A percentile compares a stretch with the other conserved stretches of the same genome.
These are phyloP conservation scores for Cynara cardunculus DNA, from an alignment of 129 eudicot genomes.

Conservation along the genomic window DNA sequence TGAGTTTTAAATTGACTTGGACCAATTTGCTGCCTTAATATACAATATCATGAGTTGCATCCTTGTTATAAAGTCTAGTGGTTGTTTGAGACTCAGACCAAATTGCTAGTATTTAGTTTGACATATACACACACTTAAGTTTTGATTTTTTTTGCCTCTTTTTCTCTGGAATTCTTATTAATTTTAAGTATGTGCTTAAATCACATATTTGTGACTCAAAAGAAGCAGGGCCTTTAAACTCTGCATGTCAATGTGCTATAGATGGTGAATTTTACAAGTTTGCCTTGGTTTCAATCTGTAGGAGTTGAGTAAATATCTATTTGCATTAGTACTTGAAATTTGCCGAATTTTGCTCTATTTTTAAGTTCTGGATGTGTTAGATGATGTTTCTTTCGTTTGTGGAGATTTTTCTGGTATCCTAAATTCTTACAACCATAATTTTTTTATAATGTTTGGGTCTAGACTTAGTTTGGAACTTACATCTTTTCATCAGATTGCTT, in stretches of 20 bases:
- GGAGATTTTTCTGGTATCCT: background rate
- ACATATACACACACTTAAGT: too few species aligned
- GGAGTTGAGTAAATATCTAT: background rate
- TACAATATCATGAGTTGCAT: background rate
- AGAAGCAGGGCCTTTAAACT: background rate
- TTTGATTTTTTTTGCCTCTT: background rate
- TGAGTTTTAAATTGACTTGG: background rate
- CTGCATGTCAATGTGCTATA: background rate
- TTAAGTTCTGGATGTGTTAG: background rate
- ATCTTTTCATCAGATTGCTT: constrained; percentile 42
- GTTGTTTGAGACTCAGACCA: background rate
- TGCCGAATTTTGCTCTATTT: background rate
- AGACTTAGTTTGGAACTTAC: background rate
- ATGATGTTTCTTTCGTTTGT: background rate
- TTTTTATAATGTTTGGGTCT: background rate
- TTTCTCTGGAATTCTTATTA: background rate
- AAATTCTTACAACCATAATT: background rate
- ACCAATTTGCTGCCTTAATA: background rate
- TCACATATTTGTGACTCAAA: background rate
- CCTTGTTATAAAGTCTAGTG: background rate
- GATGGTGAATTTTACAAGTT: background rate
- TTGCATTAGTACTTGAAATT: background rate
- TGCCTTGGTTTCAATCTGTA: background rate
- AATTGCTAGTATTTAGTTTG: background rate
- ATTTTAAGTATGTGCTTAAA: background rate